phyloP scores from a whole-genome alignment of 2,329 filamentous ascomycete genomes.

The Tetracladium maxilliforme region DNA sequence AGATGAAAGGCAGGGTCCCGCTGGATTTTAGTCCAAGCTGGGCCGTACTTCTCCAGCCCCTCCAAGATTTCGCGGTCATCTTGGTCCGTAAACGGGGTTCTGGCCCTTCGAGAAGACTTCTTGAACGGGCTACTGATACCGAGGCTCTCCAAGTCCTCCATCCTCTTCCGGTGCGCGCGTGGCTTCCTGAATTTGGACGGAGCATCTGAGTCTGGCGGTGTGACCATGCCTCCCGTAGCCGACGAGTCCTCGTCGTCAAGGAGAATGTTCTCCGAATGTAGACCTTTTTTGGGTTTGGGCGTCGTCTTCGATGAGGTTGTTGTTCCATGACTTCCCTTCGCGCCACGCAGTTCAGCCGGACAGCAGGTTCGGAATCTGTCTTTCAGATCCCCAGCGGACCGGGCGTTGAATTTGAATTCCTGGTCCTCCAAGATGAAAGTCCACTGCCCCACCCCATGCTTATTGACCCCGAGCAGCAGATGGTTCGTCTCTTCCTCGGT shows the following conservation, averaged over 20 bases:
- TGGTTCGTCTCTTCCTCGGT: conserved; percentile 50
- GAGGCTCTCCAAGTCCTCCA: conserved; percentile 38
- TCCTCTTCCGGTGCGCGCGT: conserved; percentile 37
- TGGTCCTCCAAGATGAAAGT: conserved; percentile 47
- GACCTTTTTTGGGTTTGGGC: conserved; percentile 28
- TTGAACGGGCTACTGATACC: conserved; percentile 49
- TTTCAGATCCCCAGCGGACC: conserved; percentile 48
- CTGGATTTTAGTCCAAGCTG: conserved; percentile 52
- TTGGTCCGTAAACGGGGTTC: conserved; percentile 44
- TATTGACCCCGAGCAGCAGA: conserved; percentile 43
- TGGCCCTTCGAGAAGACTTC: conserved; percentile 42
- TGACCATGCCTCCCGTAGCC: conserved; percentile 7
- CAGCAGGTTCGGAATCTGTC: conserved; percentile 54
- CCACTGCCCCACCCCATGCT: conserved; percentile 51
- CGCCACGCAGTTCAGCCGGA: conserved; percentile 39
- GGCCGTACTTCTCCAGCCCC: conserved; percentile 43
- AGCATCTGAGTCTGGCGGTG: conserved; percentile 16
- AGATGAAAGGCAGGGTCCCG: conserved; percentile 42
- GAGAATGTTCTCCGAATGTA: conserved; percentile 41
- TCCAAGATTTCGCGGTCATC: conserved; percentile 48
- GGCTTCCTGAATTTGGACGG: conserved; percentile 29
- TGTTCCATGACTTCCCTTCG: conserved; percentile 15
- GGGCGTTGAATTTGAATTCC: conserved; percentile 43
- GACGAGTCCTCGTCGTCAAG: conserved; percentile 7
- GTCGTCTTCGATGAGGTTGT: conserved; percentile 11